Base-by-base conservation (phyloP, 225 moss, liverwort and hornwort genomes). In the Bryum argenteum region DNA sequence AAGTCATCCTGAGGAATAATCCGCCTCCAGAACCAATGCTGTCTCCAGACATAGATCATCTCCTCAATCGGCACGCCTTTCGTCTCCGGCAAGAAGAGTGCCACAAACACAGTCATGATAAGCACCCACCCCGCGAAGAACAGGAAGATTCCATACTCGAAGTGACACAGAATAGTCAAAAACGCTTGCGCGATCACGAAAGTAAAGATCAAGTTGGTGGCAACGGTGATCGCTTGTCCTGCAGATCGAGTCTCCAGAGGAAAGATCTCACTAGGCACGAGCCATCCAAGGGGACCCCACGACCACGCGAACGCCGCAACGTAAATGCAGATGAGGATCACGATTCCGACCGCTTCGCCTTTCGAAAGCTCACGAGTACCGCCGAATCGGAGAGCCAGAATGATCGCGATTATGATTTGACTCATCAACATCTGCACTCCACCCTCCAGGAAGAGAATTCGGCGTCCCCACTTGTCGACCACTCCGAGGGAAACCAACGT, bases 11-110 rank as follows among this genome's bases (percentile, higher is more conserved):
- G 69, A 8, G 68, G 75, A 16, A 75, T 5, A 0, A 75, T 61
- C 23, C 61, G 61, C 53, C 42, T 61, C 75, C 68, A 75, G 39
- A 75, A 75, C 75, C 68, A 75, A 5, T 75, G 75, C 13, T 53
- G 61, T 23, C 75, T 51, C 75, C 75, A 75, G 14, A 75, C 61
- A 8, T 68, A 61, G 67, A 61, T 61, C 68, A 75, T 75, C 61
- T 75, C 75, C 59, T 75, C 75, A 4, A 75, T 75, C 8, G 75
- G 75, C 17, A 75, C 69, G 8, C 61, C 68, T 19, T 75, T 75
- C 24, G 75, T 75, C 52, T 75, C 75, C n/a, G 75, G 75, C 41
- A 75, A 10, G 28, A 75, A 69, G 18, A 75, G 50, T 20, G 61
- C 61, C 8, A 75, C 44, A 54, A 75, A 75, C 10, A 62, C 19